Conservation (phyloP, 169 alveolate genomes). For the Babesia sp. region DNA sequence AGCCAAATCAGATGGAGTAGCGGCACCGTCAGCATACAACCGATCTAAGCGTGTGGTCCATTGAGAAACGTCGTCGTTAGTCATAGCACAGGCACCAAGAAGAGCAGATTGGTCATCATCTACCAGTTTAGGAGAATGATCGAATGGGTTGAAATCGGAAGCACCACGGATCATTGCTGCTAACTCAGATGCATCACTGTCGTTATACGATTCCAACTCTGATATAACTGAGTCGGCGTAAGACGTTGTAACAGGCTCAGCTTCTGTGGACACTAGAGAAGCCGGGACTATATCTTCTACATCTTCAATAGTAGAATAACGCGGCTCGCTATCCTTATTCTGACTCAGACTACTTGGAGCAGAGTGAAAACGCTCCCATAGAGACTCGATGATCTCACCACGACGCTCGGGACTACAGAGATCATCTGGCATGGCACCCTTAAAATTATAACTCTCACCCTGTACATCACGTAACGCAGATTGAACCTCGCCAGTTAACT, state of each 20-base stretch:
- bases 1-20: neutral
- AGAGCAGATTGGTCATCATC: constrained; percentile 42
- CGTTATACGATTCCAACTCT: constrained; percentile 23
- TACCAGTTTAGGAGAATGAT: constrained; percentile 17
- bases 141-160: constrained; percentile 41
- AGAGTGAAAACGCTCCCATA: constrained; percentile 44
- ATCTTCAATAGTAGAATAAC: constrained; percentile 3
- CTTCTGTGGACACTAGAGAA: neutral
- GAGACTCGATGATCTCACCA: constrained; percentile 28
- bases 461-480: constrained; percentile 54
- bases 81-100: constrained; percentile 48
- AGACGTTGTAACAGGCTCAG: neutral
- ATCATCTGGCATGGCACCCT: constrained; percentile 22
- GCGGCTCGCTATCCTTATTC: constrained; percentile 32
- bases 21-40: constrained; percentile 14
- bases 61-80: constrained; percentile 38
- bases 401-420: constrained; percentile 32
- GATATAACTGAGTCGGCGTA: constrained; percentile 11
- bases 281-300: constrained; percentile 25
- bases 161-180: constrained; percentile 52
- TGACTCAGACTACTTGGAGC: constrained; percentile 36
- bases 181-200: constrained; percentile 48
- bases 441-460: constrained; percentile 46
- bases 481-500: constrained; percentile 38
- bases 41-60: constrained; percentile 34